Percentiles rank a stretch among this genome's conserved stretches.
These are phyloP conservation scores for Pseudogymnoascus sp. DNA, from an alignment of 2,329 filamentous ascomycete genomes.

Conservation along the genomic window DNA sequence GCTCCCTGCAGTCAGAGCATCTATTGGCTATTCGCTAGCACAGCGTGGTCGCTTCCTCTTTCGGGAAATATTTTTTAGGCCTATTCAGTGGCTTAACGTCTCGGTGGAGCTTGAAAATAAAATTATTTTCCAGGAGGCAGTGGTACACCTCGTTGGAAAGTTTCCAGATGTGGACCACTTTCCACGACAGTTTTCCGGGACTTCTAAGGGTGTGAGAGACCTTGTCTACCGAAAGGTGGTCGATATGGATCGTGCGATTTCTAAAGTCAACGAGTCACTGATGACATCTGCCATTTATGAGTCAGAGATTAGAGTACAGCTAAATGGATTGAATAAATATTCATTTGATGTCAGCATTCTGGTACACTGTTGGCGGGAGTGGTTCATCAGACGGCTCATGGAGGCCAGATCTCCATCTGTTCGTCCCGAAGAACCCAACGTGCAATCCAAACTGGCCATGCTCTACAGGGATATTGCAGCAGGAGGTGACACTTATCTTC, in stretches of 20 bases:
- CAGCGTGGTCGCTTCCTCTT: conserved; percentile 17
- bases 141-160: conserved; percentile 23
- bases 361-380: conserved; percentile 22
- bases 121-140: conserved; percentile 22
- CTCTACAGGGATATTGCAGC: conserved; percentile 19
- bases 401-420: neutral
- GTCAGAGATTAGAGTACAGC: neutral
- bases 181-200: neutral
- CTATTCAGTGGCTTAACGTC: conserved; percentile 20
- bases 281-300: neutral
- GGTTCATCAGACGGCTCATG: conserved; percentile 16
- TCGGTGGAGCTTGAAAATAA: conserved; percentile 15
- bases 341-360: conserved; percentile 18
- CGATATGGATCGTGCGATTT: neutral
- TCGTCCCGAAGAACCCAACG: neutral
- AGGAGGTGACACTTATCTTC: conserved; percentile 21
- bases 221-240: neutral
- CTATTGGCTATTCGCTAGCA: conserved; percentile 15
- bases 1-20: conserved; percentile 11
- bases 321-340: neutral
- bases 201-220: neutral
- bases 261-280: neutral
- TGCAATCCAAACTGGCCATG: conserved; percentile 5
- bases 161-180: conserved; percentile 1
- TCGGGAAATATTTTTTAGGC: conserved; percentile 16